Conservation (phyloP, 2,329 filamentous ascomycete genomes). For the Fusarium sp. region DNA sequence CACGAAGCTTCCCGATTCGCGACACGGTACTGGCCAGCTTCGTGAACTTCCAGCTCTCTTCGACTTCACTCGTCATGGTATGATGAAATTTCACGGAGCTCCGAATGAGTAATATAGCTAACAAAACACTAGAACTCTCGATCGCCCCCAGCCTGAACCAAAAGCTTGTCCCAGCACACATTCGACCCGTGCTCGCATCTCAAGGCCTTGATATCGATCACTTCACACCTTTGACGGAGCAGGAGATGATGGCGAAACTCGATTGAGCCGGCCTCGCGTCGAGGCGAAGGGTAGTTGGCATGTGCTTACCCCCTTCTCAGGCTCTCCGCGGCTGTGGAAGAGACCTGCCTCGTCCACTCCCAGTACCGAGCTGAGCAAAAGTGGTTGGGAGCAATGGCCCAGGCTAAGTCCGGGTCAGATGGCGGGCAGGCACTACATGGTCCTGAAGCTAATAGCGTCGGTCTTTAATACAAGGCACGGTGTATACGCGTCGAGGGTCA, state of each 20-base stretch:
- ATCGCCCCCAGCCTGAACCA: conserved; percentile 90
- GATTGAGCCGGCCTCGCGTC: conserved; percentile 72
- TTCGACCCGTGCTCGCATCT: conserved; percentile 77
- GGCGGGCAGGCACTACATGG: conserved; percentile 48
- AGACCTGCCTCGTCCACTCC: conserved; percentile 48
- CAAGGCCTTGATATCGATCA: conserved; percentile 93
- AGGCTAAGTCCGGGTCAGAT: conserved; percentile 46
- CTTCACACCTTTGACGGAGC: conserved; percentile 89
- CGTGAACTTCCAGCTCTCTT: conserved; percentile 90
- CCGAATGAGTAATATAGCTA: conserved; percentile 12
- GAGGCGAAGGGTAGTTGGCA: conserved; percentile 51
- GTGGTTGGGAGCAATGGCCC: conserved; percentile 48
- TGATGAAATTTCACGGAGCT: conserved; percentile 50
- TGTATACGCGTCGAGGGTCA: conserved; percentile 39
- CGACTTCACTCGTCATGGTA: conserved; percentile 95
- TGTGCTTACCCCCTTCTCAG: conserved; percentile 48
- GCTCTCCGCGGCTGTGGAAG: conserved; percentile 49
- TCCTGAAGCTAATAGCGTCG: conserved; percentile 48
- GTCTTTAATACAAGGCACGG: conserved; percentile 40
- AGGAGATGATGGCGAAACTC: conserved; percentile 97
- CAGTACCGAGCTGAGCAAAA: conserved; percentile 48
- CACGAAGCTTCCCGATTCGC: conserved; percentile 93
- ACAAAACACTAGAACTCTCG: conserved; percentile 80
- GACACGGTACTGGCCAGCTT: conserved; percentile 82
- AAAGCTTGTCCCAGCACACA: conserved; percentile 87